These are phyloP conservation scores for Chlamydomonas sphaeroides DNA, from an alignment of 139 green algal genomes.

Conservation along the genomic window DNA sequence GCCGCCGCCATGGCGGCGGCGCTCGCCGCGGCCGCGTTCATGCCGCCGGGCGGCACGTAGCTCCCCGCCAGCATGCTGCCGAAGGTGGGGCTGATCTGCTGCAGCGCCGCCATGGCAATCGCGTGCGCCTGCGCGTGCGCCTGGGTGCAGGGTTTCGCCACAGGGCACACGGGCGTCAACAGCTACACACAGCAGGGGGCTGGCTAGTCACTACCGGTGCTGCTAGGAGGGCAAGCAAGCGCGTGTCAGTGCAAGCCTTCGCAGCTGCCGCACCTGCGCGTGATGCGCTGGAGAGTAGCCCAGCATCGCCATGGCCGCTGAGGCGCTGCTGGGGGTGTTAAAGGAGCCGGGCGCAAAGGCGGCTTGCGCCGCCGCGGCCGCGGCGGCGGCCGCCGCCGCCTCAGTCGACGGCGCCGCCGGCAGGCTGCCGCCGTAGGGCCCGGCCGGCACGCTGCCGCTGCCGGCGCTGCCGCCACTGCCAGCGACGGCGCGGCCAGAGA, in stretches of 20 bases:
- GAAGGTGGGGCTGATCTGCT: constrained; percentile 56
- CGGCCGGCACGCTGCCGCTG: neutral
- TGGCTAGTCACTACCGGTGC: too few relatives aligned
- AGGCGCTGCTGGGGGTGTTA: constrained; percentile 1
- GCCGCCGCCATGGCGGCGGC: neutral
- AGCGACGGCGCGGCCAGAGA: too few relatives aligned
- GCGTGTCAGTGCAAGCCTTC: too few relatives aligned
- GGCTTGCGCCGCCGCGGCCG: neutral
- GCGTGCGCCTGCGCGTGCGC: constrained; percentile 65
- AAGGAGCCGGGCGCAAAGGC: constrained; percentile 13
- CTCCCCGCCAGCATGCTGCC: constrained; percentile 33
- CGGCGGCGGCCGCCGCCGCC: neutral
- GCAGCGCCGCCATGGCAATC: constrained; percentile 62
- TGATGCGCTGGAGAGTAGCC: constrained; percentile 40
- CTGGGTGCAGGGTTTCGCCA: too few relatives aligned
- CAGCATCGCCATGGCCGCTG: constrained; percentile 34
- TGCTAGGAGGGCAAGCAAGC: too few relatives aligned
- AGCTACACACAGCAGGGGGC: too few relatives aligned
- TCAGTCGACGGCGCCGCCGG: neutral
- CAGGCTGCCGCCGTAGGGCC: neutral
- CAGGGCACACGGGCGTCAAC: too few relatives aligned
- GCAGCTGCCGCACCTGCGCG: too few relatives aligned
- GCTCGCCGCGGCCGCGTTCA: too few relatives aligned
- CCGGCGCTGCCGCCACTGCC: neutral
- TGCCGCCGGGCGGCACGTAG: neutral